phyloP scores from a whole-genome alignment of 2,329 filamentous ascomycete species.

The Metarhizium sp. region DNA sequence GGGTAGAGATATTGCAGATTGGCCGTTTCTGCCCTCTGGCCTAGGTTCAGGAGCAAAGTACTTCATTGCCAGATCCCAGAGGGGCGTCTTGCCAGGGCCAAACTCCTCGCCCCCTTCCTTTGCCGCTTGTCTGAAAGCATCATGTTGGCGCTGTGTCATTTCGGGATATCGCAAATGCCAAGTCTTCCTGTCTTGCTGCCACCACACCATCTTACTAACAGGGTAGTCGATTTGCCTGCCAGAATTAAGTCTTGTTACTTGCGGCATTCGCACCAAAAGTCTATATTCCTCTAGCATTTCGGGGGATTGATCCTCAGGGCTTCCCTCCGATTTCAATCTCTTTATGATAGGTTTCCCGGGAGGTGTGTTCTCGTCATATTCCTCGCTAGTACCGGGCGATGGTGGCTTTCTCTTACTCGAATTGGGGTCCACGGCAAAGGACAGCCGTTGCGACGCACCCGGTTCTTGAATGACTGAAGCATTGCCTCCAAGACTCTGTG shows the following conservation, averaged over 20 bases:
- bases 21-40: slow-evolving; percentile 5
- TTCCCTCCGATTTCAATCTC: slow-evolving; percentile 41
- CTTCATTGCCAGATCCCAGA: slow-evolving; percentile 50
- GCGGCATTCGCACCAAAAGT: slow-evolving; percentile 39
- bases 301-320: slow-evolving; percentile 25
- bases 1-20: background rate
- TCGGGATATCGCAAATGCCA: slow-evolving; percentile 56
- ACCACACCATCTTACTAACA: slow-evolving; percentile 47
- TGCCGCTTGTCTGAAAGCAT: slow-evolving; percentile 45
- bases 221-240: slow-evolving; percentile 49
- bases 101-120: slow-evolving; percentile 42
- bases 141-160: slow-evolving; percentile 51
- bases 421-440: slow-evolving; percentile 27
- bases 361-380: slow-evolving; percentile 30
- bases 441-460: slow-evolving; percentile 13
- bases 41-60: slow-evolving; percentile 40
- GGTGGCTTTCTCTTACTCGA: slow-evolving; percentile 47
- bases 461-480: slow-evolving; percentile 18
- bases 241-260: slow-evolving; percentile 37
- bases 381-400: slow-evolving; percentile 40
- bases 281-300: slow-evolving; percentile 32
- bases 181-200: slow-evolving; percentile 44
- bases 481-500: slow-evolving; percentile 45
- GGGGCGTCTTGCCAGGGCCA: slow-evolving; percentile 35
- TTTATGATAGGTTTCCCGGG: slow-evolving; percentile 42